phyloP scores from a whole-genome alignment of 2,329 filamentous ascomycete genomes.

The Talaromyces funiculosus region DNA sequence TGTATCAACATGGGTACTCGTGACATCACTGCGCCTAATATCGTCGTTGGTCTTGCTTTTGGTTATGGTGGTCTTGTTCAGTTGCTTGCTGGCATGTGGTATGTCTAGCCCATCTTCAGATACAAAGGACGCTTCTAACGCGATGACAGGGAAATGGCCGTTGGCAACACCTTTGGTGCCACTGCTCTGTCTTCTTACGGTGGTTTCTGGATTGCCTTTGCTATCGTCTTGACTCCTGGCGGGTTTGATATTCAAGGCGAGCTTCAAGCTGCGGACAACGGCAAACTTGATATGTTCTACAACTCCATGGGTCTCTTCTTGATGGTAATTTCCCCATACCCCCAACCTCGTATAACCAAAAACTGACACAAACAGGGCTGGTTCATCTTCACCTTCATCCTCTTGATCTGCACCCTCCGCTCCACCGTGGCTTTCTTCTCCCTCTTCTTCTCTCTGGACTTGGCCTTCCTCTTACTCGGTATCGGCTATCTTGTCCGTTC shows the following conservation, averaged over 20 bases:
- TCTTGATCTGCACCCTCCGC: constrained; percentile 67
- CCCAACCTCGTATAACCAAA: neutral
- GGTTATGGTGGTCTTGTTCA: constrained; percentile 75
- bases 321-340: constrained; percentile 38
- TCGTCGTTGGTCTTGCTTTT: constrained; percentile 64
- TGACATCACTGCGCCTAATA: constrained; percentile 55
- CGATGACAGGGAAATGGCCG: constrained; percentile 66
- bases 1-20: constrained; percentile 65
- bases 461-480: constrained; percentile 68
- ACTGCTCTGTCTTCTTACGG: constrained; percentile 76
- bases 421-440: constrained; percentile 73
- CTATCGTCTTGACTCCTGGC: constrained; percentile 63
- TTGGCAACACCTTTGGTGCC: constrained; percentile 82
- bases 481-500: constrained; percentile 56
- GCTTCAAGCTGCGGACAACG: constrained; percentile 24
- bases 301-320: constrained; percentile 70
- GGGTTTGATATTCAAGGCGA: constrained; percentile 54
- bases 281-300: constrained; percentile 35
- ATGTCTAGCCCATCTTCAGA: constrained; percentile 25
- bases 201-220: constrained; percentile 76
- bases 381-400: constrained; percentile 77
- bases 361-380: constrained; percentile 49
- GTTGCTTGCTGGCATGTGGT: constrained; percentile 82
- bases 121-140: neutral
- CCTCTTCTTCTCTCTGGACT: constrained; percentile 70